Percentiles rank a stretch among this genome's conserved stretches.
Conservation (phyloP, 177 flowering plant genomes). For the Vitis hybrid region DNA sequence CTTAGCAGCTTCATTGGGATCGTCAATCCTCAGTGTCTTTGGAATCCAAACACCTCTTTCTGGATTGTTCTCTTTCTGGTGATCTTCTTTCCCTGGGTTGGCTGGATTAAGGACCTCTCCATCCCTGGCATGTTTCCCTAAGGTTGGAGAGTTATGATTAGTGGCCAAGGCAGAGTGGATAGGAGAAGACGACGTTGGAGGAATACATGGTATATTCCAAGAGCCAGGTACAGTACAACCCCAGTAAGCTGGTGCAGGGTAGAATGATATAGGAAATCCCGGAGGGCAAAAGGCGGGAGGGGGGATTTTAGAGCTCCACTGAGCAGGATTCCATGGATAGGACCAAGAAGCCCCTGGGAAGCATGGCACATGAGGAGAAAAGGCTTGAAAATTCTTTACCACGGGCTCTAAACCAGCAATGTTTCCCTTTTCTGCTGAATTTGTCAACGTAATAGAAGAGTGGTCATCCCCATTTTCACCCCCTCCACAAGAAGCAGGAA, state of each 20-base stretch:
- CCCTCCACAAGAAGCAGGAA: background rate
- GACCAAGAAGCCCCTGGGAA: slow-evolving; percentile 27
- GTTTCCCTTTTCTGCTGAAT: slow-evolving; percentile 14
- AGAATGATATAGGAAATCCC: slow-evolving; percentile 30
- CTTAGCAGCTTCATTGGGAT: slow-evolving; percentile 41
- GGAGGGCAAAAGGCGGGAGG: slow-evolving; percentile 24
- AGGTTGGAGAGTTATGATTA: slow-evolving; percentile 18
- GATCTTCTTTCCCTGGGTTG: slow-evolving; percentile 4
- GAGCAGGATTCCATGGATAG: slow-evolving; percentile 21
- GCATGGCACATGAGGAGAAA: slow-evolving; percentile 24
- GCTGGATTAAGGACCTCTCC: slow-evolving; percentile 10
- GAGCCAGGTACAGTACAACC: slow-evolving; percentile 21
- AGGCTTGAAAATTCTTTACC: slow-evolving; percentile 12
- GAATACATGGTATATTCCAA: slow-evolving; percentile 16
- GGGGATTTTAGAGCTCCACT: slow-evolving; percentile 21
- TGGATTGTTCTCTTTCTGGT: slow-evolving; percentile 6
- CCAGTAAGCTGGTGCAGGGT: slow-evolving; percentile 31
- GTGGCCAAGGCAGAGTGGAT: slow-evolving; percentile 9
- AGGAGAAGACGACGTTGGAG: slow-evolving; percentile 11
- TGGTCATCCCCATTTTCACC: slow-evolving; percentile 18
- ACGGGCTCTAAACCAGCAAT: background rate
- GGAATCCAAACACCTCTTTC: slow-evolving; percentile 26
- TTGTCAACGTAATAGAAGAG: slow-evolving; percentile 18
- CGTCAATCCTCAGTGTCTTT: slow-evolving; percentile 38
- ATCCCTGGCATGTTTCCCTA: slow-evolving; percentile 45